Conservation (phyloP, 257 asterid genomes). For the Nicotiana tabacum region DNA sequence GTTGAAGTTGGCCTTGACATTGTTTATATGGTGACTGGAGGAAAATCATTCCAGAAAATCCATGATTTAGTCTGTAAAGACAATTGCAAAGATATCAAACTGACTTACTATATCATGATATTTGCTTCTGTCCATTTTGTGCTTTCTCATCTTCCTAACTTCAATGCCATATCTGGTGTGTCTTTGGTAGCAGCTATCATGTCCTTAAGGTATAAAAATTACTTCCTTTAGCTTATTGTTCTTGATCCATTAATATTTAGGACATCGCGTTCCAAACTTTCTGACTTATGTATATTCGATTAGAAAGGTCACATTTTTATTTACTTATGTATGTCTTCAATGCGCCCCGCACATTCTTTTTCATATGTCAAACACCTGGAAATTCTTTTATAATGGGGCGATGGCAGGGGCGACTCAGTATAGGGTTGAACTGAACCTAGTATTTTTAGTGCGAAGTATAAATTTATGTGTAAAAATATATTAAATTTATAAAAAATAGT, state of each 20-base stretch:
- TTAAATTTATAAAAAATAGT: no score
- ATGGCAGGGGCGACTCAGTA: no score
- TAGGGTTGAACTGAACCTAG: no score
- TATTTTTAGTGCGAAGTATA: no score
- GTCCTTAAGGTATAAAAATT: conserved; percentile 32
- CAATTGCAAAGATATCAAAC: conserved; percentile 26
- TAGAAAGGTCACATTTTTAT: no score
- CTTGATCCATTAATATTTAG: not conserved
- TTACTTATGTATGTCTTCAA: no score
- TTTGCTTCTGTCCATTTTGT: conserved; percentile 42
- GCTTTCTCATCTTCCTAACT: conserved; percentile 50
- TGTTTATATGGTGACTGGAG: conserved; percentile 56
- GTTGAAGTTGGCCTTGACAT: conserved; percentile 48
- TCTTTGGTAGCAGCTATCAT: conserved; percentile 54
- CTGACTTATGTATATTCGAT: no score
- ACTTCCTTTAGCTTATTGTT: not conserved
- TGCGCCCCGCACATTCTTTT: no score
- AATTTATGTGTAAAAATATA: no score
- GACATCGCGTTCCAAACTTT: not conserved
- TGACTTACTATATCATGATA: conserved; percentile 43
- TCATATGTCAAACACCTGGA: no score
- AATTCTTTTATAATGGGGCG: no score
- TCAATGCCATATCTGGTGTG: conserved; percentile 43
- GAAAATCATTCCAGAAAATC: conserved; percentile 45
- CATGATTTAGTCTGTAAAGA: conserved; percentile 24